Conservation (phyloP, 108 stramenopile species). For the Epithemia pelagica region DNA sequence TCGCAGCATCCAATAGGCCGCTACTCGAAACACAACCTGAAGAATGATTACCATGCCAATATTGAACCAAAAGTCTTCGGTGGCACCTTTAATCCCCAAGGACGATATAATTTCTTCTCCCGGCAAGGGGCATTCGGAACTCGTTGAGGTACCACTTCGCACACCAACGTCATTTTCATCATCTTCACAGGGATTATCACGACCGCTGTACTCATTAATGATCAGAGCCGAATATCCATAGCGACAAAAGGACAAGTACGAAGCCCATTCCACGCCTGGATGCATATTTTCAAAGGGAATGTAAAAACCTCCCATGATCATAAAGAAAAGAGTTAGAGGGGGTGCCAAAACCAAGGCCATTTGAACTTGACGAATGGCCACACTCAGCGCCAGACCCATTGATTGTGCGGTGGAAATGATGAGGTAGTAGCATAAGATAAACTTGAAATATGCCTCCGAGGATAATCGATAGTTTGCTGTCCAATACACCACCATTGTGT, state of each 20-base stretch:
- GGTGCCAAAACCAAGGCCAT: slow-evolving; percentile 62
- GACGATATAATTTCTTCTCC: slow-evolving; percentile 47
- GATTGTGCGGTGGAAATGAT: slow-evolving; percentile 60
- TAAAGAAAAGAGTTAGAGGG: slow-evolving; percentile 53
- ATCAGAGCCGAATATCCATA: slow-evolving; percentile 72
- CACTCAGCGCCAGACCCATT: slow-evolving; percentile 58
- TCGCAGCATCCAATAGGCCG: slow-evolving; percentile 36
- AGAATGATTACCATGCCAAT: slow-evolving; percentile 41
- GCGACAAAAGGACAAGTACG: slow-evolving; percentile 55
- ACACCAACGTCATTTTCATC: slow-evolving; percentile 20
- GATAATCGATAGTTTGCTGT: slow-evolving; percentile 43
- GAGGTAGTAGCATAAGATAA: slow-evolving; percentile 48
- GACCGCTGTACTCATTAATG: slow-evolving; percentile 60
- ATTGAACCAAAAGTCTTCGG: slow-evolving; percentile 60
- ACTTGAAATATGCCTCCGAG: slow-evolving; percentile 41
- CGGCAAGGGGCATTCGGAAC: slow-evolving; percentile 59
- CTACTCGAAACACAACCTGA: slow-evolving; percentile 31
- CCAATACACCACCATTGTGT: slow-evolving; percentile 59
- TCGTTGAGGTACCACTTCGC: slow-evolving; percentile 19
- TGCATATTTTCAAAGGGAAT: slow-evolving; percentile 55
- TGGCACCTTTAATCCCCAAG: slow-evolving; percentile 48
- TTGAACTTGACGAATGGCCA: slow-evolving; percentile 45
- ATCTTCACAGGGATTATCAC: slow-evolving; percentile 42
- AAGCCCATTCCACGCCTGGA: slow-evolving; percentile 46
- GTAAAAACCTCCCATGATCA: slow-evolving; percentile 74